Base-by-base conservation (phyloP, 441 rosid genomes). In the Aquilaria agallochum region DNA sequence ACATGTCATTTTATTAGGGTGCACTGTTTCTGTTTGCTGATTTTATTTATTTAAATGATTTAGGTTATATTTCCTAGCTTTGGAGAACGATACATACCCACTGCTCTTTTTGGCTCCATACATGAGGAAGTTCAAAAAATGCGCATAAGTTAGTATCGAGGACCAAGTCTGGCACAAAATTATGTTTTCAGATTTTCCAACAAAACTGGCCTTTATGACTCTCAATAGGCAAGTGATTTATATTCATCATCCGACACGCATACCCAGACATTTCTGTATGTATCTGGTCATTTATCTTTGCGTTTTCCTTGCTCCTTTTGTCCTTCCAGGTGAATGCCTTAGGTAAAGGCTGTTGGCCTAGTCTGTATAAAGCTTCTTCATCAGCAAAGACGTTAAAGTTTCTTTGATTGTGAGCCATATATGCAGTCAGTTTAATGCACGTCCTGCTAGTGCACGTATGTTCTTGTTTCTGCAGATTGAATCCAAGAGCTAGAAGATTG, bases 1-100 rank as follows among this genome's bases (percentile, higher is more conserved):
- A 36, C 6, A 36, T 36, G 42, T 36, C 42, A 36, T 36, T 36
- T 36, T 36, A 36, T 36, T 5, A 36, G 42, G 42, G 3, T 36
- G 42, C 27, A 20, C 49, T 4, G n/a, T 11, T 42, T 10, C 50
- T 51, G 31, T 34, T 33, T 50, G 52, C 62, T 66, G 14, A 65
- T 51, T 55, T 14, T 30, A 47, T 49, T 20, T 56, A 20, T 53
- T 31, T 66, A 32, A 45, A 48, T 51, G 3, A 31, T 30, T 40
- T 51, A 94, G 96, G 99, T 89, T 70, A 77, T 94, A 76, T 94
- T 94, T 80, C 97, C 97, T n/a, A 91, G 97, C 82, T 86, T 85
- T 71, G 96, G 97, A 0, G 96, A 94, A 76, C 77, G 97, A 71
- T 89, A 94, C 58, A 89, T 94, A n/a, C 70, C 90, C 9, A 87